These are phyloP conservation scores for Venustampulla echinocandica DNA, from an alignment of 495 filamentous ascomycete genomes.

Conservation along the genomic window DNA sequence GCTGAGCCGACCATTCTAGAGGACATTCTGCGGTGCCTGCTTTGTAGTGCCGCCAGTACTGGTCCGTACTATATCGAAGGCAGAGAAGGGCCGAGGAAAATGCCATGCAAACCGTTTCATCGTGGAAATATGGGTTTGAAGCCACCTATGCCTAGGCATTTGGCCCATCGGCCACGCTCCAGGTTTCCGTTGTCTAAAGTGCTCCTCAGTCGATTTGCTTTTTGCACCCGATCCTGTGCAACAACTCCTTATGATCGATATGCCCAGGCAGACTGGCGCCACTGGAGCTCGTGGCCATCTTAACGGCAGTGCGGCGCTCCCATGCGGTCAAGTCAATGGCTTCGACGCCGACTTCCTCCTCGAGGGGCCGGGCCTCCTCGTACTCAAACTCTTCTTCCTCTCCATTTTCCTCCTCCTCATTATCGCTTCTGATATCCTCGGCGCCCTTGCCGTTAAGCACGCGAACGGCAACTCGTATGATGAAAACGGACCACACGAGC, in stretches of 20 bases:
- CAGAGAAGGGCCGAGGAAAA: no score
- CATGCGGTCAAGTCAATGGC: conserved; percentile 5
- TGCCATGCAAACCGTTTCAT: no score
- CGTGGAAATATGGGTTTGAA: no score
- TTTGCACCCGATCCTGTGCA: conserved; percentile 47
- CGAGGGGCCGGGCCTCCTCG: conserved; percentile 14
- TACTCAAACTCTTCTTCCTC: conserved; percentile 41
- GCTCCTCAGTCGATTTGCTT: conserved; percentile 30
- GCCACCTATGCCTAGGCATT: no score
- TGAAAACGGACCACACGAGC: conserved; percentile 65
- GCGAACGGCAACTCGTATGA: conserved; percentile 51
- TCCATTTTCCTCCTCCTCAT: conserved; percentile 63
- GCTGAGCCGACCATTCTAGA: no score
- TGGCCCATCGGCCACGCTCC: no score
- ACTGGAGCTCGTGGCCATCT: not conserved
- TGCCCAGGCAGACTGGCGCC: conserved; percentile 36
- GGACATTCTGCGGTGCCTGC: no score
- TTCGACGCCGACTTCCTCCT: conserved; percentile 9
- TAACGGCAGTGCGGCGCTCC: conserved; percentile 5
- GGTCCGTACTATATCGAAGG: no score
- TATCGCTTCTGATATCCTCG: conserved; percentile 64
- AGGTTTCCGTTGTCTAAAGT: no score
- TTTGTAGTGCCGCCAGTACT: no score
- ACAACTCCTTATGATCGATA: conserved; percentile 43
- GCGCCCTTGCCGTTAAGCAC: conserved; percentile 54